A percentile compares a stretch with the other conserved stretches of the same genome.
phyloP scores from a whole-genome alignment of 1,284 basidiomycete genomes.

The Thecaphora thlaspeos region DNA sequence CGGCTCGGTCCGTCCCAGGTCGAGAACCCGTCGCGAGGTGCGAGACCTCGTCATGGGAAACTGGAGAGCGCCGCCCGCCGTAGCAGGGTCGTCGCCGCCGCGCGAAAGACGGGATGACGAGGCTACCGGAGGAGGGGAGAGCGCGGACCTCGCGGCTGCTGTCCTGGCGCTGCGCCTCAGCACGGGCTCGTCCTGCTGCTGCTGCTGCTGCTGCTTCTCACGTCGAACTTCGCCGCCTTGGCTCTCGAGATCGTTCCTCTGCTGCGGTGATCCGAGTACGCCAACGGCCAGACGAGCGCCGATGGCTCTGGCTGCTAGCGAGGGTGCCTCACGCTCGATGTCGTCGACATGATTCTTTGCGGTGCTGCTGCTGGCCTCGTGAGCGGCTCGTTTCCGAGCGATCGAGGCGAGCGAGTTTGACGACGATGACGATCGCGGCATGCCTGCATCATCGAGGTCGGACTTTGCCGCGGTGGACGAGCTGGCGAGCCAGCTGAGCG shows the following conservation, averaged over 20 bases:
- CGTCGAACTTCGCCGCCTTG: conserved; percentile 23
- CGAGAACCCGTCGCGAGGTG: neutral
- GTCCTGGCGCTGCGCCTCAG: conserved; percentile 4
- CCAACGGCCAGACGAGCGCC: conserved; percentile 35
- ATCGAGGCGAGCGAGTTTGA: conserved; percentile 31
- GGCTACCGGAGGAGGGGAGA: conserved; percentile 8
- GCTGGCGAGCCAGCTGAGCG: conserved; percentile 35
- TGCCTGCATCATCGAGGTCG: conserved; percentile 16
- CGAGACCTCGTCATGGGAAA: too few species aligned
- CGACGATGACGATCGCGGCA: conserved; percentile 26
- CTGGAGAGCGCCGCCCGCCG: too few species aligned
- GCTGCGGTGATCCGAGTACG: conserved; percentile 17
- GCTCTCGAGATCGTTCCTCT: conserved; percentile 26
- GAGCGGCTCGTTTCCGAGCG: conserved; percentile 23
- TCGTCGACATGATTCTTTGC: conserved; percentile 1
- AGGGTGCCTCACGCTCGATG: conserved; percentile 20
- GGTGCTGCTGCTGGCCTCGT: conserved; percentile 15
- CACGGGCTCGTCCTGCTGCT: conserved; percentile 10
- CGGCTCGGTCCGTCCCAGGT: neutral
- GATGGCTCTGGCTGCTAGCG: conserved; percentile 31
- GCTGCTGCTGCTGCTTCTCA: too few species aligned
- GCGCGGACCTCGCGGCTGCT: neutral
- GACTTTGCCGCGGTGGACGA: conserved; percentile 14
- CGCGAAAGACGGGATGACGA: conserved; percentile 1
- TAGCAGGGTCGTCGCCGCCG: too few species aligned